Conservation (phyloP, 176 grass and related monocot species). For the barley (Hordeum vulgare) region MorexV3_pseudomolecules_assembly NC_058523.1:548512643-548513142, state of each 20-base stretch:
- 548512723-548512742: too few relatives aligned
- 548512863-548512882: background rate
- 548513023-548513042: background rate
- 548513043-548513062: background rate
- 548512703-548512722: too few relatives aligned
- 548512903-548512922: background rate
- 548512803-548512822: background rate
- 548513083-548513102: background rate
- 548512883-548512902: background rate
- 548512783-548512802: too few relatives aligned
- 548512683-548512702: slow-evolving; percentile 2
- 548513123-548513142: background rate
- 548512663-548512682: slow-evolving; percentile 5
- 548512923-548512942: too few relatives aligned
- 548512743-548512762: background rate
- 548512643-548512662: slow-evolving; percentile 20
- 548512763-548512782: too few relatives aligned
- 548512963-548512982: too few relatives aligned
- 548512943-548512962: too few relatives aligned
- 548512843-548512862: background rate
- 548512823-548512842: background rate
- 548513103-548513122: background rate
- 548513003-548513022: background rate
- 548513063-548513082: background rate
- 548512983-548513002: too few relatives aligned